Evolutionary conservation across 495 filamentous ascomycete species (phyloP).

Genomic region (Apiosordaria backusii): DNA sequence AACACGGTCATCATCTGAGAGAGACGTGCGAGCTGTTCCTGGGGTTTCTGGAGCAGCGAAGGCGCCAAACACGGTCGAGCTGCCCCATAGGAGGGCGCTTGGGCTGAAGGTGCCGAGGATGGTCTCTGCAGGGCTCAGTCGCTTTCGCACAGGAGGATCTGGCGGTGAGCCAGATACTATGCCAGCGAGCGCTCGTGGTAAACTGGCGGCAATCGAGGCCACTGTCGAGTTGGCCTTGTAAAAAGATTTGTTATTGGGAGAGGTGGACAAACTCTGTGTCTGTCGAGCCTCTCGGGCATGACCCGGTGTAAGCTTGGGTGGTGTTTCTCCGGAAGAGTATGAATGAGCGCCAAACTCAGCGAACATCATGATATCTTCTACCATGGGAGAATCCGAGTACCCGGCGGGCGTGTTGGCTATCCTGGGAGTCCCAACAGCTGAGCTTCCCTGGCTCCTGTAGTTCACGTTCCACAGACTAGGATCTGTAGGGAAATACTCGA

Average conservation of each 20-base stretch:
- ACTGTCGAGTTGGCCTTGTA: constrained; percentile 55
- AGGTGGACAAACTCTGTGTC: constrained; percentile 66
- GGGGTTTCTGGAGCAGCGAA: constrained; percentile 37
- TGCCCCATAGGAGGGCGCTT: constrained; percentile 63
- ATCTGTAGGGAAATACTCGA: constrained; percentile 65
- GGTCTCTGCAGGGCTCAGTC: constrained; percentile 63
- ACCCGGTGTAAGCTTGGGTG: constrained; percentile 47
- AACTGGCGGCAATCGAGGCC: constrained; percentile 62
- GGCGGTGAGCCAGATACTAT: constrained; percentile 70
- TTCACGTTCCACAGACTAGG: constrained; percentile 55
- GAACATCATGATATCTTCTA: constrained; percentile 51
- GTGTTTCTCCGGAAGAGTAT: constrained; percentile 63
- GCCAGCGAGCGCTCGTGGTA: constrained; percentile 69
- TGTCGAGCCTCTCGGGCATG: constrained; percentile 34
- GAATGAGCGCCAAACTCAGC: constrained; percentile 50
- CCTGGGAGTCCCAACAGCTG: constrained; percentile 56
- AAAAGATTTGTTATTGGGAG: constrained; percentile 58
- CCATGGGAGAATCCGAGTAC: constrained; percentile 58
- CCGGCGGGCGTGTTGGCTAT: constrained; percentile 53
- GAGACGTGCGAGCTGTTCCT: constrained; percentile 39
- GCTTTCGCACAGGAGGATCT: constrained; percentile 54
- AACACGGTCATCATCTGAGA: constrained; percentile 45
- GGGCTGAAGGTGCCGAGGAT: constrained; percentile 58
- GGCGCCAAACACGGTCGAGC: constrained; percentile 54
- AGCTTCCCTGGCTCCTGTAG: constrained; percentile 44